Conservation (phyloP, 2,329 filamentous ascomycete genomes). For the Dactylellina sp. region DNA sequence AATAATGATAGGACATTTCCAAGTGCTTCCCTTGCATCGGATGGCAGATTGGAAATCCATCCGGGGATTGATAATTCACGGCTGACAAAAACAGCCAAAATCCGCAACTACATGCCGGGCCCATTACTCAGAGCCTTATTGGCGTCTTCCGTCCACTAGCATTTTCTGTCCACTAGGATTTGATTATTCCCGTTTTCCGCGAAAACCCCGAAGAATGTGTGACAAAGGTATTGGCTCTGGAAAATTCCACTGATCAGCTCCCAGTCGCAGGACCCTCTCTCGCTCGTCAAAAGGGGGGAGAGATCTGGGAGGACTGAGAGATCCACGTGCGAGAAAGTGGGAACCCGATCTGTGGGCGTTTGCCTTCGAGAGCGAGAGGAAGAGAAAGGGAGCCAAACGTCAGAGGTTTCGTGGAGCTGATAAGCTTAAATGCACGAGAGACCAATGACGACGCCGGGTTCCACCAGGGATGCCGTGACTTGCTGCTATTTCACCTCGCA, state of each 20-base stretch:
- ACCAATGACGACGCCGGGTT: constrained; percentile 48
- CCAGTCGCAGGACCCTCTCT: neutral
- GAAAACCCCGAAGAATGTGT: constrained; percentile 17
- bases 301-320: neutral
- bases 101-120: constrained; percentile 12
- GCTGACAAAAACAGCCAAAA: constrained; percentile 45
- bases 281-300: constrained; percentile 27
- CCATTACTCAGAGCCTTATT: neutral
- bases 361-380: constrained; percentile 34
- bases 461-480: constrained; percentile 43
- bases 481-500: constrained; percentile 36
- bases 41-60: constrained; percentile 47
- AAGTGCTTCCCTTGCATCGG: constrained; percentile 41
- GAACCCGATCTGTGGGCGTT: constrained; percentile 34
- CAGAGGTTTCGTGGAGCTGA: constrained; percentile 43
- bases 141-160: neutral
- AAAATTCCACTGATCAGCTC: constrained; percentile 45
- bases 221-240: constrained; percentile 39
- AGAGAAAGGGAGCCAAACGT: constrained; percentile 37
- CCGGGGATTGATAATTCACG: constrained; percentile 42
- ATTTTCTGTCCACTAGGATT: neutral
- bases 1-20: constrained; percentile 6
- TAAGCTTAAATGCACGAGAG: constrained; percentile 56
- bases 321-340: constrained; percentile 43
- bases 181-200: constrained; percentile 15